Conservation (phyloP, 768 basidiomycete species). For the Tricholoma sp. region DNA sequence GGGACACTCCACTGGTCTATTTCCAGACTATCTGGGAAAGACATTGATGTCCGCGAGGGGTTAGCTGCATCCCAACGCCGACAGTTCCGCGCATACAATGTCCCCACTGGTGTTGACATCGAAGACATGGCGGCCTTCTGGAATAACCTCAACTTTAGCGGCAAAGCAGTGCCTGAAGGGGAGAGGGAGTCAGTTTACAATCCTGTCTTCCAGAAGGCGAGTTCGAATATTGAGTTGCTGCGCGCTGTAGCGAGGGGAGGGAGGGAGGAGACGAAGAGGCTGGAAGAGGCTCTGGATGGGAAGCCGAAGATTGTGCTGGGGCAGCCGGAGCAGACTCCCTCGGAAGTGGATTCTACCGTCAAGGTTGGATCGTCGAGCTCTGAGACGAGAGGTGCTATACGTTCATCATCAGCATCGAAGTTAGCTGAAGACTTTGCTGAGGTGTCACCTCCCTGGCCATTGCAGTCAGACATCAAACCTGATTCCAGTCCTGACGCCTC, state of each 20-base stretch:
- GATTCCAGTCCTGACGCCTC: not conserved
- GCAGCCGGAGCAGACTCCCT: not conserved
- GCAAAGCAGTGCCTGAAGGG: constrained; percentile 13
- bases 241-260: constrained; percentile 46
- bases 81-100: constrained; percentile 38
- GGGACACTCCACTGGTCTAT: constrained; percentile 64
- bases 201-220: constrained; percentile 23
- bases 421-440: not conserved
- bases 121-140: constrained; percentile 42
- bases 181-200: constrained; percentile 23
- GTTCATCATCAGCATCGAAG: not conserved
- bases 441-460: not conserved
- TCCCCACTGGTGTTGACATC: constrained; percentile 45
- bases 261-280: constrained; percentile 31
- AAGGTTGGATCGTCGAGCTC: too few species aligned
- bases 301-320: constrained; percentile 41
- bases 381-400: too few species aligned
- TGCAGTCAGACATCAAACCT: not conserved
- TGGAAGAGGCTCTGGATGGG: constrained; percentile 33
- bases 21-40: constrained; percentile 28
- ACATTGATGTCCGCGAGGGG: constrained; percentile 29
- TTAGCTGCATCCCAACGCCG: constrained; percentile 32
- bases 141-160: constrained; percentile 39
- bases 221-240: constrained; percentile 30
- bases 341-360: not conserved